These are phyloP conservation scores for Erysimum cheiranthoides DNA, from an alignment of 345 rosid species.

Conservation along the genomic window DNA sequence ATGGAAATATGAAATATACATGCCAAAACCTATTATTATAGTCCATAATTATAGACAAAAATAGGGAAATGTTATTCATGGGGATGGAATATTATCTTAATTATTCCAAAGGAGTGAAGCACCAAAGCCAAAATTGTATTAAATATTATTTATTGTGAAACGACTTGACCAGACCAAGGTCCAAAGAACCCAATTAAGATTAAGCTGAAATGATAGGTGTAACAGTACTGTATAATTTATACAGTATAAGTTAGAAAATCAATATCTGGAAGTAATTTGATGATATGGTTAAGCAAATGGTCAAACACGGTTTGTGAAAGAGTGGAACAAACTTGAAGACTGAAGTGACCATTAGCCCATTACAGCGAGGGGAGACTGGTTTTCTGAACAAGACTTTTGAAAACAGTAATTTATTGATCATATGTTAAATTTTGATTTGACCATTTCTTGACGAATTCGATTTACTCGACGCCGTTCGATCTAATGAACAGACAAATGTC, in stretches of 20 bases:
- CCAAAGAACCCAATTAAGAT: neutral
- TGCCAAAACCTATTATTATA: neutral
- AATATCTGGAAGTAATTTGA: neutral
- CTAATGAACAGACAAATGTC: constrained; percentile 1
- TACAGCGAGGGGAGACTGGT: neutral
- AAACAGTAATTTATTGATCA: neutral
- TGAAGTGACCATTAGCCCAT: neutral
- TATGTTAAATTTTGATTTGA: constrained; percentile 22
- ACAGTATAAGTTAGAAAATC: neutral
- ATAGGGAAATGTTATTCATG: too few relatives aligned
- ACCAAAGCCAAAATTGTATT: neutral
- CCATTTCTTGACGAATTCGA: constrained; percentile 11
- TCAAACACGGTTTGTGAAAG: too few relatives aligned
- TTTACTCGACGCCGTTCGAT: constrained; percentile 21
- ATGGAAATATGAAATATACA: neutral
- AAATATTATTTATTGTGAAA: neutral
- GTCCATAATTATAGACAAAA: neutral
- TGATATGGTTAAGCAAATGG: neutral
- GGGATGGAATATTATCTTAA: neutral
- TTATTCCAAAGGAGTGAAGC: too few relatives aligned
- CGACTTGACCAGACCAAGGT: neutral
- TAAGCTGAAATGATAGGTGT: neutral
- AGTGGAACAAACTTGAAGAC: neutral
- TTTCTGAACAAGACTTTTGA: neutral
- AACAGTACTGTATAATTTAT: too few relatives aligned